phyloP scores from a whole-genome alignment of 768 basidiomycete genomes.

The Mycena venus region DNA sequence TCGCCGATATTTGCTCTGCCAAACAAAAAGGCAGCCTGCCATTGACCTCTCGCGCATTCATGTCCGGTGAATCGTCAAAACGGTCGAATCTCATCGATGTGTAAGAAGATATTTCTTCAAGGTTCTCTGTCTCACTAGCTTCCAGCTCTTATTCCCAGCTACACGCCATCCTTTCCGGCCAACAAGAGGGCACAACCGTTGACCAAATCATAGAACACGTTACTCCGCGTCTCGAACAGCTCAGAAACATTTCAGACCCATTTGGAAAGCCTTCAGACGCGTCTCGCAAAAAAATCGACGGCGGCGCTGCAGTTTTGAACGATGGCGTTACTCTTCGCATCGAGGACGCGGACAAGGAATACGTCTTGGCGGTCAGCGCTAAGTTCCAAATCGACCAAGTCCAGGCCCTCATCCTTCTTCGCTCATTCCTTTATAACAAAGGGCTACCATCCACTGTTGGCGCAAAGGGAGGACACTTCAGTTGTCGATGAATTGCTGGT shows the following conservation, averaged over 20 bases:
- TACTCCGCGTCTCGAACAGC: conserved; percentile 65
- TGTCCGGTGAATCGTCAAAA: conserved; percentile 65
- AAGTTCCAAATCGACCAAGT: conserved; percentile 85
- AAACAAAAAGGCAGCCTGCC: too few relatives aligned
- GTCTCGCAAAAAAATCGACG: conserved; percentile 76
- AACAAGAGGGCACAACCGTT: conserved; percentile 68
- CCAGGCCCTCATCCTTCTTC: conserved; percentile 79
- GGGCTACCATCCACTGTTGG: conserved; percentile 69
- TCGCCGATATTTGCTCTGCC: too few relatives aligned
- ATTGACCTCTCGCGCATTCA: conserved; percentile 24
- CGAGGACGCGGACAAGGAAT: conserved; percentile 79
- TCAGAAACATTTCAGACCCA: conserved; percentile 70
- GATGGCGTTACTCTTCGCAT: conserved; percentile 75
- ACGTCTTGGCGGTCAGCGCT: conserved; percentile 78
- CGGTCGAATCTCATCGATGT: conserved; percentile 82
- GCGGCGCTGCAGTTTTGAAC: conserved; percentile 75
- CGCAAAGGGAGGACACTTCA: conserved; percentile 53
- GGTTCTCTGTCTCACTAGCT: not conserved
- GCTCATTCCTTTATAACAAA: conserved; percentile 84
- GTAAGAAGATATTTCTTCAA: conserved; percentile 52
- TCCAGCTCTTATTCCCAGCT: conserved; percentile 54
- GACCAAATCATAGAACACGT: conserved; percentile 74
- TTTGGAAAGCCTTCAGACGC: conserved; percentile 79
- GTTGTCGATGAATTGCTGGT: conserved; percentile 73
- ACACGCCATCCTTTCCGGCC: conserved; percentile 70